Base-by-base conservation (phyloP, 2,329 filamentous ascomycete genomes). In the Sporothrix phasma region DNA sequence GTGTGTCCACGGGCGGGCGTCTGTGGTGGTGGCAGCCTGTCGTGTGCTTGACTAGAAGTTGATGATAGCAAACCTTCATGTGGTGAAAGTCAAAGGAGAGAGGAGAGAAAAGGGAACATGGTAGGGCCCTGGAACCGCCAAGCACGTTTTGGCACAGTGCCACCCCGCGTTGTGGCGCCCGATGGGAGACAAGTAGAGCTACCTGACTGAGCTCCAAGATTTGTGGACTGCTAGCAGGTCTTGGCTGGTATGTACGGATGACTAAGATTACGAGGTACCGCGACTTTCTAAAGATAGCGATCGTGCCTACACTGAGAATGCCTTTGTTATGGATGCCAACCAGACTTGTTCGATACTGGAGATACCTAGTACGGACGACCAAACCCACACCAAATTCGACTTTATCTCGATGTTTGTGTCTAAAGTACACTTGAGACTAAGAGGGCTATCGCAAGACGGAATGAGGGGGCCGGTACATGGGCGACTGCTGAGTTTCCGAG, bases 401-500 rank as follows among this genome's bases (percentile, higher is more conserved):
- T 39, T 56, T 13, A 15, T 22, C 19, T 39, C 51, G 51, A 39
- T 56, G 19, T 15, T 17, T 10, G 34, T 39, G 31, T 11, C 8
- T 39, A 19, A 11, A 15, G 11, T 56, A 19, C 51, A 19, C 24
- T 39, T 56, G 10, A 22, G 31, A 31, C 51, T 31, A 31, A 37
- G 37, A 29, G 31, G 49, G 31, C 6, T 37, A 54, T 54, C 31
- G 19, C 22, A n/a, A 54, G 31, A n/a, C 49, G 49, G 37, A 54
- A 37, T n/a, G 29, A 54, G 26, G 49, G 13, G 31, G 49, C n/a
- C 22, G 31, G 34, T 84, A 83, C 69, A 79, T 82, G 75, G 82
- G 83, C 29, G 82, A 85, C 72, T 78, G 82, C 56, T 84, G 82
- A 81, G 71, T 79, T 2, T 78, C 75, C n/a, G 69, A 70, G 10